phyloP scores from a whole-genome alignment of 345 rosid species.

The Capsella bursapastoris region DNA sequence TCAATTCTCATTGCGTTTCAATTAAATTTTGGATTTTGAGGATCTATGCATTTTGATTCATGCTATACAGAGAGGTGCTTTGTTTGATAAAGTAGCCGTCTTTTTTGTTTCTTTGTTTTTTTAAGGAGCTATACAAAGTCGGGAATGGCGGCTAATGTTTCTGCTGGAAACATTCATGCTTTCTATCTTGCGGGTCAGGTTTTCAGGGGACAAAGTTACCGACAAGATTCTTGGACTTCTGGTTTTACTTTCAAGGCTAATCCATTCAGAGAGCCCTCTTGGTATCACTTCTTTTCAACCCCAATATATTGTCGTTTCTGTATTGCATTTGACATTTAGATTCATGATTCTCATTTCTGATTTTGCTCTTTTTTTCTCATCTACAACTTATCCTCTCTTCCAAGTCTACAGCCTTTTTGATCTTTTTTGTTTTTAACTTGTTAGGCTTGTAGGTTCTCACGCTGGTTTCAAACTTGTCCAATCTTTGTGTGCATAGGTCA shows the following conservation, averaged over 20 bases:
- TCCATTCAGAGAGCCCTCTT: conserved; percentile 57
- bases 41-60: neutral
- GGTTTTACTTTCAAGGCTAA: conserved; percentile 49
- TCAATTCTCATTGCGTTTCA: neutral
- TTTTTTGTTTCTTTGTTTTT: neutral
- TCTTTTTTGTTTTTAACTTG: neutral
- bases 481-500: conserved; percentile 55
- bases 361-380: conserved; percentile 24
- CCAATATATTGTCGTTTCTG: neutral
- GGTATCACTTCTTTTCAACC: conserved; percentile 47
- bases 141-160: conserved; percentile 61
- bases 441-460: neutral
- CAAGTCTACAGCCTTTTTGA: conserved; percentile 2
- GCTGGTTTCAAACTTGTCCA: neutral
- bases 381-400: neutral
- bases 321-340: neutral
- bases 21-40: neutral
- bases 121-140: conserved; percentile 43
- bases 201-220: conserved; percentile 45
- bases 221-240: conserved; percentile 51
- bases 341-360: conserved; percentile 10
- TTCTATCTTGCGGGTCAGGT: conserved; percentile 45
- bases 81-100: neutral
- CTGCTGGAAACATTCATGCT: conserved; percentile 50
- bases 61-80: neutral